Conservation (phyloP, 2,329 filamentous ascomycete genomes). For the Coniochaeta sp. region DNA sequence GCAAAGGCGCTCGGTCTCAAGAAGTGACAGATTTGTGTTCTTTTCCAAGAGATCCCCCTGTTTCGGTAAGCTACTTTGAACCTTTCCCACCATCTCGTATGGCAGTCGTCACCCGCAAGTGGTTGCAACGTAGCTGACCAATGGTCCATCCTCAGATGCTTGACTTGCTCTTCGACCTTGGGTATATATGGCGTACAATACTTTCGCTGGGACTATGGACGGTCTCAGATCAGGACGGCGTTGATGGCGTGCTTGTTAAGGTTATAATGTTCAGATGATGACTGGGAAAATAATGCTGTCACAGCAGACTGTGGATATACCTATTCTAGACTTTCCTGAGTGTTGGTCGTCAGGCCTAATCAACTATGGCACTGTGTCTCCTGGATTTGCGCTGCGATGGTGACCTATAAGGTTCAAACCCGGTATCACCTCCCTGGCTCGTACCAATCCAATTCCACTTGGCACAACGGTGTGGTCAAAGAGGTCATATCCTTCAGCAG, state of each 20-base stretch:
- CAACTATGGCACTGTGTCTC: neutral
- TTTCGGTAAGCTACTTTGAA: neutral
- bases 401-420: too few species aligned
- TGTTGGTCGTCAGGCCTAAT: neutral
- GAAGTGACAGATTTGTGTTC: neutral
- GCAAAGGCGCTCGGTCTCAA: neutral
- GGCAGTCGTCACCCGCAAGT: neutral
- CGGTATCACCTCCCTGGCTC: too few species aligned
- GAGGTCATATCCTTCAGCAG: too few species aligned
- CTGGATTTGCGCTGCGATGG: too few species aligned
- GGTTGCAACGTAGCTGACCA: neutral
- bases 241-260: neutral
- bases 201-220: neutral
- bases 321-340: neutral
- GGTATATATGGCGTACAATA: neutral
- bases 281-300: neutral
- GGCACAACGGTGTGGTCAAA: too few species aligned
- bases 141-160: neutral
- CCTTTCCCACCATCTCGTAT: neutral
- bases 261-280: neutral
- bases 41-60: neutral
- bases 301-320: neutral
- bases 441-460: too few species aligned
- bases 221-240: neutral
- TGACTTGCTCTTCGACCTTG: neutral